Conservation (phyloP, 1,284 basidiomycete species). For the Fomitopsis pinicola region DNA sequence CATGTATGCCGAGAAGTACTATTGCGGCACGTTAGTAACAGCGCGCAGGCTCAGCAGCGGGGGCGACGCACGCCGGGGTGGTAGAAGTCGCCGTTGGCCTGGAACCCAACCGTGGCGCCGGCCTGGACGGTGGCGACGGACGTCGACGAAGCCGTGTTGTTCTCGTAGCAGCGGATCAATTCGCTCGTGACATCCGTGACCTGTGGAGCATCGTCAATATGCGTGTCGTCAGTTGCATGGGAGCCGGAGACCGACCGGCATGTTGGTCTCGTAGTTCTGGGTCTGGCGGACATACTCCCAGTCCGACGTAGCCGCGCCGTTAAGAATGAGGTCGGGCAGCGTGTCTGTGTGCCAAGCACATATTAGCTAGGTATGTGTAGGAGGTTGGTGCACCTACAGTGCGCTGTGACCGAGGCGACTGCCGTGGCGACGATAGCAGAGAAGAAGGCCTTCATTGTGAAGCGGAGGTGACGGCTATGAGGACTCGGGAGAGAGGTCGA, state of each 20-base stretch:
- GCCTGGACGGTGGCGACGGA: constrained; percentile 37
- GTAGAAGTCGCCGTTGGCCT: constrained; percentile 19
- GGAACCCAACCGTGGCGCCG: constrained; percentile 24
- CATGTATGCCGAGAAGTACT: constrained; percentile 41
- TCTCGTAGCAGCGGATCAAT: constrained; percentile 44
- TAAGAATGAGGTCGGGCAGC: constrained; percentile 22
- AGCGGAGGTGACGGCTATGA: neutral
- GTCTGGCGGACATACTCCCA: constrained; percentile 43
- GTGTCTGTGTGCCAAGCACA: constrained; percentile 14
- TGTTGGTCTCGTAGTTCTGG: constrained; percentile 38
- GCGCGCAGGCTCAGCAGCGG: neutral
- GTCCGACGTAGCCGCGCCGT: constrained; percentile 15
- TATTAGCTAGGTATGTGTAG: neutral
- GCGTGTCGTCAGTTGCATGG: neutral
- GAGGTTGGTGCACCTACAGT: neutral
- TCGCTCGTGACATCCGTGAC: constrained; percentile 39
- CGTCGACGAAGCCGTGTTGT: constrained; percentile 30
- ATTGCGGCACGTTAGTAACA: neutral
- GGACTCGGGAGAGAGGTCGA: neutral
- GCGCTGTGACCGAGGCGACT: neutral
- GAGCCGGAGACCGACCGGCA: constrained; percentile 27
- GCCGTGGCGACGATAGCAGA: neutral
- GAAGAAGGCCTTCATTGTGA: constrained; percentile 5
- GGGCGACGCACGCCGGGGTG: constrained; percentile 32
- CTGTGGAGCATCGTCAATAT: constrained; percentile 17